Conservation (phyloP, 805 yeast genomes). For the Barnettozyma californica region DNA sequence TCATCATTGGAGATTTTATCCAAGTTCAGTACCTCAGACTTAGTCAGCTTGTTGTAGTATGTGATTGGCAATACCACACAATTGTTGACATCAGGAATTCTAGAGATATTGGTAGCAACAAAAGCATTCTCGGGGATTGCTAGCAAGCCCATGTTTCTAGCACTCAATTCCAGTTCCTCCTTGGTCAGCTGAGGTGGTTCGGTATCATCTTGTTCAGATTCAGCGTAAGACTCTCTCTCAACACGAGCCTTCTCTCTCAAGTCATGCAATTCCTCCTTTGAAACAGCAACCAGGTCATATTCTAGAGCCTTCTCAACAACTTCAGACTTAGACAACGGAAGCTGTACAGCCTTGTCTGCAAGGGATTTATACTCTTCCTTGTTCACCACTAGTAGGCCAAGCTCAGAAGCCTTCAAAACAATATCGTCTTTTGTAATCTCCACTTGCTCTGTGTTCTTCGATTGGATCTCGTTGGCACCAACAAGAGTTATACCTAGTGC, state of each 20-base stretch:
- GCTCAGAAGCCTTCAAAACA: conserved; percentile 12
- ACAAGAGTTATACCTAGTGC: conserved; percentile 7
- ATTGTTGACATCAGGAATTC: conserved; percentile 47
- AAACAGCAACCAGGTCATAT: conserved; percentile 31
- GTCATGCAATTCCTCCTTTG: conserved; percentile 30
- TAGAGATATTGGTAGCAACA: conserved; percentile 56
- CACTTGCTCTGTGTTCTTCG: neutral
- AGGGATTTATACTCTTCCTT: conserved; percentile 1
- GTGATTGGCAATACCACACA: conserved; percentile 61
- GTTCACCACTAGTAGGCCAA: conserved; percentile 3
- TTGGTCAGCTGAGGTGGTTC: conserved; percentile 11
- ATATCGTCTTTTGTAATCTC: conserved; percentile 11
- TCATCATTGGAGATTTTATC: conserved; percentile 42
- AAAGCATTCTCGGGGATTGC: conserved; percentile 55
- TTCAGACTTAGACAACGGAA: conserved; percentile 8
- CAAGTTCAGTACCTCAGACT: conserved; percentile 37
- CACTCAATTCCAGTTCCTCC: conserved; percentile 32
- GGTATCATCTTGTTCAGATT: conserved; percentile 5
- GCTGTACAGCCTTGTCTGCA: neutral
- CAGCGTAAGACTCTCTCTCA: conserved; percentile 3
- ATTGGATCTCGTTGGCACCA: neutral
- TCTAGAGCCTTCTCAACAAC: conserved; percentile 20
- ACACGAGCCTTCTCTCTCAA: conserved; percentile 23
- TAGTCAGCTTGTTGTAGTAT: conserved; percentile 54
- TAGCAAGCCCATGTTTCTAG: conserved; percentile 42